Conservation (phyloP, 2,329 filamentous ascomycete genomes). For the Biscogniauxia sp. region DNA sequence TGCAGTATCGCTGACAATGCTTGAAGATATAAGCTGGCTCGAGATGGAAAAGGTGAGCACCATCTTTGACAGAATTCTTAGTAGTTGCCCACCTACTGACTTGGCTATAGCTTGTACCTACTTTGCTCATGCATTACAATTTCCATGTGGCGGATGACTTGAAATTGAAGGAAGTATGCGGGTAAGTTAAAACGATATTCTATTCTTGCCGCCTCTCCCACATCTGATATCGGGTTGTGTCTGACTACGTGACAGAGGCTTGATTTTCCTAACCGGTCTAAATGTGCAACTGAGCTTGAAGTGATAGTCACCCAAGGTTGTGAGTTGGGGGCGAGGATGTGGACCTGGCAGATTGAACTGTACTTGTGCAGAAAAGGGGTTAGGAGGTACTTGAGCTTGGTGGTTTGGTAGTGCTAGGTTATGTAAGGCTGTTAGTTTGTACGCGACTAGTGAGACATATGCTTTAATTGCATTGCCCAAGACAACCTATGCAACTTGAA, state of each 20-base stretch:
- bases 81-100: neutral
- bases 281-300: neutral
- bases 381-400: too few relatives aligned
- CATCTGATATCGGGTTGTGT: neutral
- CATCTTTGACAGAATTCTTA: neutral
- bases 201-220: too few relatives aligned
- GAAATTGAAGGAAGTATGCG: slow-evolving; percentile 4
- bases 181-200: slow-evolving; percentile 3
- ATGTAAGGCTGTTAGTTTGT: too few relatives aligned
- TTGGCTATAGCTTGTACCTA: slow-evolving; percentile 2
- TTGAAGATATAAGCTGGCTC: slow-evolving; percentile 16
- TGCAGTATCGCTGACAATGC: neutral
- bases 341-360: too few relatives aligned
- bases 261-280: neutral
- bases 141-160: slow-evolving; percentile 10
- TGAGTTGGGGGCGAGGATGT: too few relatives aligned
- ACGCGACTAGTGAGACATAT: neutral
- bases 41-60: slow-evolving; percentile 8
- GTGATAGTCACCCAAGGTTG: too few relatives aligned
- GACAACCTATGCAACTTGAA: neutral
- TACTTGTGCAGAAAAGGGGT: too few relatives aligned
- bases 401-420: too few relatives aligned
- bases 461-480: neutral
- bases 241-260: neutral
- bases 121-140: slow-evolving; percentile 14